phyloP scores from a whole-genome alignment of 2,329 filamentous ascomycete species.

The Alternaria longipes region DNA sequence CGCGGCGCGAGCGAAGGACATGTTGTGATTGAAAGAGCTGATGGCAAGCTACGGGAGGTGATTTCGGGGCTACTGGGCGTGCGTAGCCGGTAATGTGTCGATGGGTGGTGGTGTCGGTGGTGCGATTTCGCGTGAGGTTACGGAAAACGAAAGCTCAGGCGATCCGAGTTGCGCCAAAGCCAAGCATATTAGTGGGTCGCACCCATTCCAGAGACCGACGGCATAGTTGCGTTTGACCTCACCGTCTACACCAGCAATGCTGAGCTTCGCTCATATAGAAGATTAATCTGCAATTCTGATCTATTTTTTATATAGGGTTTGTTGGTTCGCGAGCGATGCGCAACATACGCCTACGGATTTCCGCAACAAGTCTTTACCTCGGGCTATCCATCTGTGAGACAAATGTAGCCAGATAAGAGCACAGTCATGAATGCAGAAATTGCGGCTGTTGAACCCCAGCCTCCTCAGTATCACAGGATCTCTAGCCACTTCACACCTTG shows the following conservation, averaged over 20 bases:
- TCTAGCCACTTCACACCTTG: conserved; percentile 17
- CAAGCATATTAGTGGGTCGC: conserved; percentile 34
- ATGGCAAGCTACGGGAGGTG: conserved; percentile 30
- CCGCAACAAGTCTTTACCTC: background rate
- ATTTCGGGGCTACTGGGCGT: conserved; percentile 30
- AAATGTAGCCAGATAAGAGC: background rate
- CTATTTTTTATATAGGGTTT: background rate
- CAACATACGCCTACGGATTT: background rate
- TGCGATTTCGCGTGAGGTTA: conserved; percentile 34
- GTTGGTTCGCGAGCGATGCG: background rate
- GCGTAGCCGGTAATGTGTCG: conserved; percentile 33
- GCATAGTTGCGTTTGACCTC: conserved; percentile 7
- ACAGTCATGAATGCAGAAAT: background rate
- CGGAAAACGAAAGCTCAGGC: conserved; percentile 35
- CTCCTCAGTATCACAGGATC: no score
- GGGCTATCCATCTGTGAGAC: background rate
- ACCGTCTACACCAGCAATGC: background rate
- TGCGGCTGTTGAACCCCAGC: no score
- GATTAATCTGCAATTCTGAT: background rate
- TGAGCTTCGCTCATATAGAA: background rate
- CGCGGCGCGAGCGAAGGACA: conserved; percentile 52
- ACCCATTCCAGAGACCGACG: conserved; percentile 20
- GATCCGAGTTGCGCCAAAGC: conserved; percentile 33
- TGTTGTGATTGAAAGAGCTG: conserved; percentile 43
- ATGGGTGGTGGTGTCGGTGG: conserved; percentile 38